Conservation (phyloP, 2,329 filamentous ascomycete species). For the Aspergillus tubingensis region DNA sequence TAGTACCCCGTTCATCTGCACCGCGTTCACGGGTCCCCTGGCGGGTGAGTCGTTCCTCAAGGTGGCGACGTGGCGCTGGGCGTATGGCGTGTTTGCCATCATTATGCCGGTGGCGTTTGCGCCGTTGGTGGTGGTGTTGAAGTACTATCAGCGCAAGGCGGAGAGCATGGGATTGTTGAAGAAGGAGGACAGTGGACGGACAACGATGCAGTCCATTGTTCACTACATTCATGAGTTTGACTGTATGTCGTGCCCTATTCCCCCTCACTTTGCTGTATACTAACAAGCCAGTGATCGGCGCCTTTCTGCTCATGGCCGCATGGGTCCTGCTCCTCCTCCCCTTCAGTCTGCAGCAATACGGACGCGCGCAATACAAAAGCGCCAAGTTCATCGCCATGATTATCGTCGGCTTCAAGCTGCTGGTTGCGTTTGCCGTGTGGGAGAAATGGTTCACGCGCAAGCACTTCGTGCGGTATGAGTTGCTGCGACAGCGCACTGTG, state of each 20-base stretch:
- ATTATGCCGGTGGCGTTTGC: constrained; percentile 58
- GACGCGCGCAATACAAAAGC: constrained; percentile 43
- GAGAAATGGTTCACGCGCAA: constrained; percentile 56
- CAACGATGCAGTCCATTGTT: constrained; percentile 48
- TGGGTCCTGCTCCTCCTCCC: constrained; percentile 66
- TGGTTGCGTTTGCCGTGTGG: constrained; percentile 58
- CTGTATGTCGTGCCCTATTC: constrained; percentile 51
- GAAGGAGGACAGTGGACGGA: constrained; percentile 49
- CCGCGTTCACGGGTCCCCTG: constrained; percentile 57
- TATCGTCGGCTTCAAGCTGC: constrained; percentile 55
- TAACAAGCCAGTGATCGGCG: constrained; percentile 25
- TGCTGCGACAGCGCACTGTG: constrained; percentile 53
- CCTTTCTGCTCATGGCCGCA: constrained; percentile 52
- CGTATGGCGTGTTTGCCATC: constrained; percentile 63
- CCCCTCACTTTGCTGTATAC: constrained; percentile 26
- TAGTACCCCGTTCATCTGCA: constrained; percentile 63
- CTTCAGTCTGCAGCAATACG: constrained; percentile 55
- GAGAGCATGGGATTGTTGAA: constrained; percentile 54
- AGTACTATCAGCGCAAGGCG: constrained; percentile 61
- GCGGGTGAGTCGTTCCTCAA: constrained; percentile 54
- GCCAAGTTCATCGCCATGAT: constrained; percentile 53
- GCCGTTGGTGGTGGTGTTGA: constrained; percentile 59
- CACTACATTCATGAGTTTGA: constrained; percentile 67
- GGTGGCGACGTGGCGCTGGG: constrained; percentile 62
- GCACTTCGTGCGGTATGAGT: constrained; percentile 58